Evolutionary conservation across 331 rosid species (phyloP).

Genomic region (Spiraea crenata): DNA sequence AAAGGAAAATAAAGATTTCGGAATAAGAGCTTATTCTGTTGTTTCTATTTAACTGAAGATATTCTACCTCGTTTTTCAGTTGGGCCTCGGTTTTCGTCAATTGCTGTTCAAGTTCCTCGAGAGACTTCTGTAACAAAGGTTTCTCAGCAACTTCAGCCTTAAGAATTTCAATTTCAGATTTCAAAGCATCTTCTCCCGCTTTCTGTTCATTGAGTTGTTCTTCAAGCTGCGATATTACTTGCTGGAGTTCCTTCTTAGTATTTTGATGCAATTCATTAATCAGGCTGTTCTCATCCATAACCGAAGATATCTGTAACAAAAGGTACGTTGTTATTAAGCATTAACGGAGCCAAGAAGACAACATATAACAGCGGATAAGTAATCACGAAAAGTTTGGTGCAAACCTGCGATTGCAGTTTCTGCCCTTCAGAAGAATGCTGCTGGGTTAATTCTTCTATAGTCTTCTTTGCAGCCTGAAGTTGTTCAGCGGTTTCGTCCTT

Average conservation of each 20-base stretch:
- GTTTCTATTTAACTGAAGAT: conserved; percentile 1
- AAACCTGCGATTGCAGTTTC: conserved; percentile 79
- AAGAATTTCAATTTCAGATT: conserved; percentile 59
- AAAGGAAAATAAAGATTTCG: not conserved
- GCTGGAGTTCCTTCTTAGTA: conserved; percentile 67
- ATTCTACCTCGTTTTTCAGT: conserved; percentile 63
- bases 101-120: conserved; percentile 62
- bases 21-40: not conserved
- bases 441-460: conserved; percentile 47
- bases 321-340: conserved; percentile 5
- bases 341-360: not conserved
- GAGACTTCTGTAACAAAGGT: conserved; percentile 48
- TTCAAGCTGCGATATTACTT: conserved; percentile 60
- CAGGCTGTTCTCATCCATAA: conserved; percentile 69
- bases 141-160: conserved; percentile 65
- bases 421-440: conserved; percentile 65
- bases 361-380: conserved; percentile 9
- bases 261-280: conserved; percentile 69
- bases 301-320: conserved; percentile 63
- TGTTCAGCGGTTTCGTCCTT: conserved; percentile 57
- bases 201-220: conserved; percentile 60
- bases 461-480: conserved; percentile 42
- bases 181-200: conserved; percentile 53
- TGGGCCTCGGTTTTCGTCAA: conserved; percentile 54
- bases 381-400: conserved; percentile 4